Conservation (phyloP, 805 yeast genomes). For the Pichia scutulata region DNA sequence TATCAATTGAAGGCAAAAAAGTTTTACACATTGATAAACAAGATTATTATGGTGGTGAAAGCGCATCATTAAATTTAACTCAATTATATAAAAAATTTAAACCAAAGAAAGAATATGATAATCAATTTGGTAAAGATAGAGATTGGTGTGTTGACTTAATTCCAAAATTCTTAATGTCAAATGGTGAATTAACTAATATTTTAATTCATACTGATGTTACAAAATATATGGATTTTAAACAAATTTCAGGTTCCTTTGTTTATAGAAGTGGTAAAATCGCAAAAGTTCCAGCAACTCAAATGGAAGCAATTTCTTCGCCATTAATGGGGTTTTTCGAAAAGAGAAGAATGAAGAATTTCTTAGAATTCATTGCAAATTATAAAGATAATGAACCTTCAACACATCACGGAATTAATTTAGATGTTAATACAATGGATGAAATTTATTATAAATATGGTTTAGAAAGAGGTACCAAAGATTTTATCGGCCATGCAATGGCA, state of each 20-base stretch:
- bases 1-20: slow-evolving; percentile 97
- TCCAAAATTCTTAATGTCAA: slow-evolving; percentile 95
- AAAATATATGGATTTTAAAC: slow-evolving; percentile 91
- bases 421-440: slow-evolving; percentile 84
- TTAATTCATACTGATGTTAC: slow-evolving; percentile 94
- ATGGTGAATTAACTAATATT: slow-evolving; percentile 94
- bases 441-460: slow-evolving; percentile 84
- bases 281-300: slow-evolving; percentile 88
- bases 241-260: slow-evolving; percentile 92
- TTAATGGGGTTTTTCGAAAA: slow-evolving; percentile 95
- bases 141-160: slow-evolving; percentile 98
- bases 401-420: slow-evolving; percentile 81
- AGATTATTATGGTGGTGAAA: slow-evolving; percentile 92
- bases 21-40: slow-evolving; percentile 95
- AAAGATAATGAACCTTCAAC: slow-evolving; percentile 72
- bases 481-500: slow-evolving; percentile 98
- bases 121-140: slow-evolving; percentile 77
- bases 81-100: slow-evolving; percentile 78
- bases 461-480: slow-evolving; percentile 89
- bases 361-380: slow-evolving; percentile 80
- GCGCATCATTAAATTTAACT: slow-evolving; percentile 72
- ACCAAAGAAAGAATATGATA: slow-evolving; percentile 66
- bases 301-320: slow-evolving; percentile 86
- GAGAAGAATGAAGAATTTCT: slow-evolving; percentile 85
- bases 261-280: slow-evolving; percentile 85